These are phyloP conservation scores for Mycocentrospora acerina DNA, from an alignment of 2,329 filamentous ascomycete genomes.

Conservation along the genomic window DNA sequence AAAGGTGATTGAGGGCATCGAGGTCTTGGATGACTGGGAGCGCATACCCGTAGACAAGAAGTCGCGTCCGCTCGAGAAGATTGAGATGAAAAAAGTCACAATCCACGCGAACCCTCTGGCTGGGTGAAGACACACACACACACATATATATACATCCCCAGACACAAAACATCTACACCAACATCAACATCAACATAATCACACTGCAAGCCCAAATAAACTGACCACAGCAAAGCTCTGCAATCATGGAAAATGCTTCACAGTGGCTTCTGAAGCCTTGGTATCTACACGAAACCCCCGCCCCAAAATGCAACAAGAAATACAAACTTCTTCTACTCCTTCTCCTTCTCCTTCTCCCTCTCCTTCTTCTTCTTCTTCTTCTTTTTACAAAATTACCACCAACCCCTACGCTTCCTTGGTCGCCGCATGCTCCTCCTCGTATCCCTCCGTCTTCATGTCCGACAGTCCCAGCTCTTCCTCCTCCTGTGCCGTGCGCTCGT, in stretches of 20 bases:
- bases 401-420: constrained; percentile 20
- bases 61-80: constrained; percentile 66
- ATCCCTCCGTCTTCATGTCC: constrained; percentile 92
- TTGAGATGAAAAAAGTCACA: constrained; percentile 68
- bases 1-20: constrained; percentile 61
- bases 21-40: constrained; percentile 71
- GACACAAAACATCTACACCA: background rate
- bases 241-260: constrained; percentile 20
- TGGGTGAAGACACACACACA: constrained; percentile 42
- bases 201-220: too few relatives aligned
- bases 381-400: background rate
- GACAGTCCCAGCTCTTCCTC: constrained; percentile 87
- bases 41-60: constrained; percentile 74
- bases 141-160: background rate
- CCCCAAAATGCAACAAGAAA: constrained; percentile 24
- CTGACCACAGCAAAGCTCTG: too few relatives aligned
- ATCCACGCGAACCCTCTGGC: constrained; percentile 81
- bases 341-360: background rate
- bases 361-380: too few relatives aligned
- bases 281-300: constrained; percentile 36
- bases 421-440: constrained; percentile 57
- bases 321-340: constrained; percentile 14
- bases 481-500: constrained; percentile 85
- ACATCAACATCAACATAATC: background rate
- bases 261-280: constrained; percentile 37